A percentile compares a stretch with the other conserved stretches of the same genome.
Conservation (phyloP, 441 rosid genomes). For the Metrosideros polymorpha region DNA sequence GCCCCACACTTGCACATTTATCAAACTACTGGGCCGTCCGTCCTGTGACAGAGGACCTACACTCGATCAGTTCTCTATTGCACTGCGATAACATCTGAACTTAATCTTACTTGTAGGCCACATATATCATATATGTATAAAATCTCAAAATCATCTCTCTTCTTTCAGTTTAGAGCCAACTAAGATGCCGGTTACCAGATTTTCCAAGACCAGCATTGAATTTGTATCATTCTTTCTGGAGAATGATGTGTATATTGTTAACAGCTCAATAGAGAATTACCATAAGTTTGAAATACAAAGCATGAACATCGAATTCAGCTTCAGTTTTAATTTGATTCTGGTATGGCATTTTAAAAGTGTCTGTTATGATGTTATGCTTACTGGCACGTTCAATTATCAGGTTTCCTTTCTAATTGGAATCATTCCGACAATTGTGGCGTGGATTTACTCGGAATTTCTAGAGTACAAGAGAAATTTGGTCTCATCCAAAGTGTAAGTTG, state of each 20-base stretch:
- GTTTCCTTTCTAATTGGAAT: conserved; percentile 48
- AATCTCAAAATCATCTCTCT: neutral
- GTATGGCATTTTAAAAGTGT: neutral
- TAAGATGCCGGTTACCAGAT: neutral
- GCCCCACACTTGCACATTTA: neutral
- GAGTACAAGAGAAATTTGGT: conserved; percentile 28
- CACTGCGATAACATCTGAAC: neutral
- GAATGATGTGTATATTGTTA: neutral
- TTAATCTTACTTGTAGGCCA: neutral
- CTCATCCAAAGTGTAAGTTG: conserved; percentile 41
- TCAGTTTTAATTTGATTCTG: neutral
- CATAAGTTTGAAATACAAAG: neutral
- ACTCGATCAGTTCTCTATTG: neutral
- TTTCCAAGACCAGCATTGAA: neutral
- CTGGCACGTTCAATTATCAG: conserved; percentile 13
- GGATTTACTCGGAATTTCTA: conserved; percentile 55
- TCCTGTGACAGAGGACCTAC: neutral
- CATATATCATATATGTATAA: neutral
- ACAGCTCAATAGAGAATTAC: neutral
- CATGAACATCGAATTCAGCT: neutral
- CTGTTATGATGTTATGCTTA: neutral
- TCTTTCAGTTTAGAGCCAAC: neutral
- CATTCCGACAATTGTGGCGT: conserved; percentile 38
- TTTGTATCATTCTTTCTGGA: neutral
- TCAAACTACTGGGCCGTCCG: neutral